Conservation (phyloP, 331 rosid genomes). For the Pyracantha coccinea region DNA sequence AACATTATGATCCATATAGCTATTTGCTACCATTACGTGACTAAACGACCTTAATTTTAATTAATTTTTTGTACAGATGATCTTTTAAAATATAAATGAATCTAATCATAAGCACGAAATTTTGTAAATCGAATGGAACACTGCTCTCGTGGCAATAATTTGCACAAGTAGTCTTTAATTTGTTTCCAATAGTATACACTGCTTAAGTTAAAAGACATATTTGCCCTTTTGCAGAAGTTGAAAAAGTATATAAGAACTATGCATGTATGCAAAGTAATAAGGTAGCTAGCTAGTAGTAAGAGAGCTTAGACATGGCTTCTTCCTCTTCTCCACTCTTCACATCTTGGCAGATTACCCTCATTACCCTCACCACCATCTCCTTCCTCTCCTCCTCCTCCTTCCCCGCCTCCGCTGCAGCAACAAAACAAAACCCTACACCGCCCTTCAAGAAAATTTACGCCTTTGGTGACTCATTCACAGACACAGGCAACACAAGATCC, state of each 20-base stretch:
- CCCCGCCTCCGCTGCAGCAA: slow-evolving; percentile 6
- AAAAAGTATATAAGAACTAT: too few relatives aligned
- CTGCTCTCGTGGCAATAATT: too few relatives aligned
- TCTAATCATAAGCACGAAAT: too few relatives aligned
- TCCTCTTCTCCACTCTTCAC: not conserved
- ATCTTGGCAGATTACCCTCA: not conserved
- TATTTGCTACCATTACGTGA: too few relatives aligned
- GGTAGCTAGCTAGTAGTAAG: not conserved
- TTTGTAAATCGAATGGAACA: too few relatives aligned
- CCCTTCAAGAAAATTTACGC: slow-evolving; percentile 73
- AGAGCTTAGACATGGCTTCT: slow-evolving; percentile 21
- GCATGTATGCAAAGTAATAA: not conserved
- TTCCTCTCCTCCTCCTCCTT: slow-evolving; percentile 15
- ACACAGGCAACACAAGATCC: slow-evolving; percentile 82
- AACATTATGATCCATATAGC: too few relatives aligned
- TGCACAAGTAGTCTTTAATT: too few relatives aligned
- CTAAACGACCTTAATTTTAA: too few relatives aligned
- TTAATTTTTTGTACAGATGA: too few relatives aligned
- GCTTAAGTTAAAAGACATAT: too few relatives aligned
- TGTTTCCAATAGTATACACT: not conserved
- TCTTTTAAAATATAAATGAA: too few relatives aligned
- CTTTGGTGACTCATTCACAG: slow-evolving; percentile 90
- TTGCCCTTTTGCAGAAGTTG: too few relatives aligned
- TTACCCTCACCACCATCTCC: not conserved
- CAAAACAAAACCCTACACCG: slow-evolving; percentile 4